Conservation (phyloP, 352 stramenopile genomes). For the Pythium angustatum region DNA sequence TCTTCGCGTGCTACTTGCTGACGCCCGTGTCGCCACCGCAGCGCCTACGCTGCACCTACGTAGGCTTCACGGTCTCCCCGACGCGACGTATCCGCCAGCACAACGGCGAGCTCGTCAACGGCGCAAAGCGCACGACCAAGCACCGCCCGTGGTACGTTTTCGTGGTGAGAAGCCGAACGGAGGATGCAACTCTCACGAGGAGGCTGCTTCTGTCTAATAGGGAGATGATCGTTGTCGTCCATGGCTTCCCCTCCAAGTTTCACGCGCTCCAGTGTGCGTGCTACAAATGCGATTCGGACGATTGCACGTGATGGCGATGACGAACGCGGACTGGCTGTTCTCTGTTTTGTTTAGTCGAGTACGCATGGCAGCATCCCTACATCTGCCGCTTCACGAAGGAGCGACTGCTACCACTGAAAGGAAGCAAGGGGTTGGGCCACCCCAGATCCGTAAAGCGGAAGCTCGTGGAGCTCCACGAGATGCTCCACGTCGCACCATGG, state of each 20-base stretch:
- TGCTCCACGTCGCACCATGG: conserved; percentile 62
- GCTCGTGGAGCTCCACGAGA: conserved; percentile 64
- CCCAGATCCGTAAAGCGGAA: conserved; percentile 70
- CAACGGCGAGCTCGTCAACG: conserved; percentile 70
- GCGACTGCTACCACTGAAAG: conserved; percentile 36
- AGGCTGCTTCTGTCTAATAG: conserved; percentile 19
- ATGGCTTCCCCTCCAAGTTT: conserved; percentile 78
- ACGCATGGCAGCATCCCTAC: conserved; percentile 74
- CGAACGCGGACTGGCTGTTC: background rate
- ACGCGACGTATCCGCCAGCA: conserved; percentile 67
- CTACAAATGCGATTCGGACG: no score
- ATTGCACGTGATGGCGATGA: background rate
- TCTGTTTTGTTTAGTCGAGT: conserved; percentile 53
- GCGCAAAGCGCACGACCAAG: conserved; percentile 59
- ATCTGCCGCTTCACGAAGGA: conserved; percentile 53
- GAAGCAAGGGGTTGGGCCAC: conserved; percentile 42
- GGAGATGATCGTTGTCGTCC: conserved; percentile 73
- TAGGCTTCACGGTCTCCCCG: conserved; percentile 67
- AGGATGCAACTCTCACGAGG: background rate
- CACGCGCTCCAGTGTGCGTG: conserved; percentile 72
- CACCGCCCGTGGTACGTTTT: conserved; percentile 60
- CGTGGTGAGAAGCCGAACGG: no score
- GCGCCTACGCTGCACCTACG: conserved; percentile 61
- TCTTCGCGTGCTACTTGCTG: conserved; percentile 79
- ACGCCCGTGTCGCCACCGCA: conserved; percentile 53